Evolutionary conservation across 2,329 filamentous ascomycete species (phyloP), one percentile per base, ranked within the genome.

Genomic region (Basipetospora chlamydospora): DNA sequence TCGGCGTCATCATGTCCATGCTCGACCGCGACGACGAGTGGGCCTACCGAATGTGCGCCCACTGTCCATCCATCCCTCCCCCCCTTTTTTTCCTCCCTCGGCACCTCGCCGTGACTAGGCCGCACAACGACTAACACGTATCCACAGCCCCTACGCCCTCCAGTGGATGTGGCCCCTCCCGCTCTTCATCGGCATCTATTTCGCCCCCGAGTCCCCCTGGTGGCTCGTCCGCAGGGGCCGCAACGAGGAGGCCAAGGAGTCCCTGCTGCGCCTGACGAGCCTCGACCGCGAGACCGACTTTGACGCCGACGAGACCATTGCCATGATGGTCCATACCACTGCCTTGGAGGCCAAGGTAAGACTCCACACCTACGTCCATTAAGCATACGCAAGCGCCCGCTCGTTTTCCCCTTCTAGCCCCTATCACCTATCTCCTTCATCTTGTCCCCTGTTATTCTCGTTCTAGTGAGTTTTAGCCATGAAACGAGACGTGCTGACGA

Each of bases 271-370:
- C 3, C 60, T 84, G 15, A 41, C 38, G 12, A 37, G 35, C 26
- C 47, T 64, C 11, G 61, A 74, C 43, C 62, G 64, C 37, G 77
- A 84, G 41, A 77, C 73, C 1, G 70, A 79, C 41, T 87, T 90
- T 47, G 73, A 92, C 48, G 72, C 80, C 9, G 80, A 92, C 43
- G 83, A 90, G 58, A 90, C 83, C 12, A 30, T 38, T 18, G 77
- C 82, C 47, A 92, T 93, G 83, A 93, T 94, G 81, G 74, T 85
- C 1, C 83, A 92, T 51, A 94, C 85, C 1, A 87, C 81, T 1
- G 79, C 80, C 0, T 62, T 92, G 9, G 86, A 93, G 53, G 69
- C 82, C 50, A 68, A 71, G 55, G 31, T 33, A 13, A 12, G 18
- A 10, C n/a, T n/a, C n/a, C n/a, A n/a, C n/a, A n/a, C n/a, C n/a